phyloP scores from a whole-genome alignment of 805 yeast species.

The Nakazawaea sp. region DNA sequence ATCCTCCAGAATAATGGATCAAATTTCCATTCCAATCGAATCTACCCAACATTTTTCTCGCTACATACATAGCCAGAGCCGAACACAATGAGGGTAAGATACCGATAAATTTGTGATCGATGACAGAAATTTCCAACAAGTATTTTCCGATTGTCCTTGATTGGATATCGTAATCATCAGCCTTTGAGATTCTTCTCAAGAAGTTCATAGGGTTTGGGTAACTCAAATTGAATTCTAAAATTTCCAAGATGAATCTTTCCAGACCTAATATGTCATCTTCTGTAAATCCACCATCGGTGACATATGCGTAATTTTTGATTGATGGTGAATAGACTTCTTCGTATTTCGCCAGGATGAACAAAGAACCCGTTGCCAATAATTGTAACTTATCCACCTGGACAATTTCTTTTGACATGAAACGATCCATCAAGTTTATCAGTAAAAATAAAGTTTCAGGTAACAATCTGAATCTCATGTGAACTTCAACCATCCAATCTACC shows the following conservation, averaged over 20 bases:
- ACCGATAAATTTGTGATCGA: constrained; percentile 71
- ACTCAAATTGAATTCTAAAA: constrained; percentile 66
- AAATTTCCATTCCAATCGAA: constrained; percentile 78
- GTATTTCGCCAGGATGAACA: constrained; percentile 87
- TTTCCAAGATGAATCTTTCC: constrained; percentile 70
- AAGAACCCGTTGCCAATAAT: constrained; percentile 75
- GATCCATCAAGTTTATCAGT: constrained; percentile 81
- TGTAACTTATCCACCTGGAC: constrained; percentile 78
- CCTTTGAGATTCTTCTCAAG: constrained; percentile 79
- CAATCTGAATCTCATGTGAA: constrained; percentile 75
- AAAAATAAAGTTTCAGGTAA: constrained; percentile 81
- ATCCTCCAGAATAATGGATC: constrained; percentile 89
- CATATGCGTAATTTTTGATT: constrained; percentile 77
- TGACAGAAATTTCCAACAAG: constrained; percentile 67
- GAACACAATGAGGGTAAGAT: constrained; percentile 70
- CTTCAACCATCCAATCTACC: constrained; percentile 92
- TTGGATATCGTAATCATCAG: constrained; percentile 82
- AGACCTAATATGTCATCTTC: constrained; percentile 79
- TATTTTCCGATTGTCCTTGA: constrained; percentile 83
- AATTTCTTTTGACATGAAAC: constrained; percentile 69
- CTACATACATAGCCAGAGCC: constrained; percentile 84
- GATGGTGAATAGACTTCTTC: constrained; percentile 90
- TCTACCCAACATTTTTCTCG: constrained; percentile 65
- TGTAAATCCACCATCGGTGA: constrained; percentile 79
- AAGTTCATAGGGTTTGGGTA: constrained; percentile 91